phyloP scores from a whole-genome alignment of 2,329 filamentous ascomycete species.

The Ophiostoma angusticollis region DNA sequence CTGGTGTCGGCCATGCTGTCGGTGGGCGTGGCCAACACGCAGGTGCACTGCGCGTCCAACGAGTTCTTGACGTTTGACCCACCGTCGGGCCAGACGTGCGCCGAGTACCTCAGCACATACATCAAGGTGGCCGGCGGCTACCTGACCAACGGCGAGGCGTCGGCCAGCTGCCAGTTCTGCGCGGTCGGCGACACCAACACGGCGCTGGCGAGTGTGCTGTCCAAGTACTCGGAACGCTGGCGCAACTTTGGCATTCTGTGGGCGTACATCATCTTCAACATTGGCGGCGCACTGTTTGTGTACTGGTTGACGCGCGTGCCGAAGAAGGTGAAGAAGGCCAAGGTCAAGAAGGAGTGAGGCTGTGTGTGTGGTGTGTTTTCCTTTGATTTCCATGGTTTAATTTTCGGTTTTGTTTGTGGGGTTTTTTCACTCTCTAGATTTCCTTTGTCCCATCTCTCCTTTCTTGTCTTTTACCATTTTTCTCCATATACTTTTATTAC shows the following conservation, averaged over 20 bases:
- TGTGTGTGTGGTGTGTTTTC: background rate
- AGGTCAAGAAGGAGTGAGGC: constrained; percentile 13
- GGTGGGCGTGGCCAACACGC: constrained; percentile 53
- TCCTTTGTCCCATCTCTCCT: background rate
- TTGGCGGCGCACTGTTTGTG: constrained; percentile 29
- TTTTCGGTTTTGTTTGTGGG: background rate
- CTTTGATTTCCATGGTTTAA: background rate
- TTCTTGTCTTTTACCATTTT: background rate
- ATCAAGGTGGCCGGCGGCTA: constrained; percentile 38
- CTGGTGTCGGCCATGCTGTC: constrained; percentile 60
- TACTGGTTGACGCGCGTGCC: constrained; percentile 18
- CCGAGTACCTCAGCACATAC: constrained; percentile 41
- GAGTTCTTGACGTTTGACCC: constrained; percentile 60
- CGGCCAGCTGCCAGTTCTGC: constrained; percentile 43
- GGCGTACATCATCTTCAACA: constrained; percentile 40
- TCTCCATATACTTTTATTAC: background rate
- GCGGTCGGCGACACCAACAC: constrained; percentile 36
- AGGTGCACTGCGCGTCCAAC: constrained; percentile 52
- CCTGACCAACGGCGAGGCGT: constrained; percentile 36
- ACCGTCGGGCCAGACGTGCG: constrained; percentile 43
- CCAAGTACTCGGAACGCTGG: constrained; percentile 48
- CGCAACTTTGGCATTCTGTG: constrained; percentile 52
- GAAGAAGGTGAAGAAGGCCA: constrained; percentile 12
- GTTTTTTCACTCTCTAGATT: background rate
- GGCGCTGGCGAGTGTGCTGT: constrained; percentile 34